Conservation (phyloP, 2,329 filamentous ascomycete species). For the Cladophialophora yegresii region DNA sequence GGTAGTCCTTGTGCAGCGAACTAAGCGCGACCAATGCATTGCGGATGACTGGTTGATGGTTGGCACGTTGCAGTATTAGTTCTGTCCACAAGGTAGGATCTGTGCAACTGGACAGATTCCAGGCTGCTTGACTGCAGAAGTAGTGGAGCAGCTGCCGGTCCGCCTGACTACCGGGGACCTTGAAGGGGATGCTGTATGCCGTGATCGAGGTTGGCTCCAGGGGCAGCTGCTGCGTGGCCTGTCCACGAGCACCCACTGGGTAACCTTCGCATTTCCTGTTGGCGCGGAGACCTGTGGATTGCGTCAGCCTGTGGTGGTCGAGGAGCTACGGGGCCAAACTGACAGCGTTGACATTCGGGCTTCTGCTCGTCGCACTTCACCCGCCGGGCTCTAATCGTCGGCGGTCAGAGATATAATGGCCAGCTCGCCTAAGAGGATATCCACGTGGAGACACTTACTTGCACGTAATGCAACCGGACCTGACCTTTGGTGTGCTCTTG, state of each 20-base stretch:
- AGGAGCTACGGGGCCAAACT: neutral
- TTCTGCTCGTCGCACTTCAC: conserved; percentile 38
- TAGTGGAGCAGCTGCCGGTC: conserved; percentile 49
- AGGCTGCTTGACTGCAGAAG: conserved; percentile 62
- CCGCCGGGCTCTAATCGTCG: conserved; percentile 11
- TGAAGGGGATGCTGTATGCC: conserved; percentile 25
- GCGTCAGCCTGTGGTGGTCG: neutral
- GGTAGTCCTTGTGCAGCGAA: conserved; percentile 59
- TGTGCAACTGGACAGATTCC: conserved; percentile 66
- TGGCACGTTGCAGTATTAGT: conserved; percentile 64
- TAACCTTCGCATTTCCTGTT: conserved; percentile 64
- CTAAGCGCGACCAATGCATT: conserved; percentile 67
- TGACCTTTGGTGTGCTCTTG: conserved; percentile 27
- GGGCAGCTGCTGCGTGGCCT: conserved; percentile 40
- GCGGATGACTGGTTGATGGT: conserved; percentile 61
- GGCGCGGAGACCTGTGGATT: conserved; percentile 46
- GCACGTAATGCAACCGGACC: conserved; percentile 30
- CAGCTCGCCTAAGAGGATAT: neutral
- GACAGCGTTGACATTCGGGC: conserved; percentile 52
- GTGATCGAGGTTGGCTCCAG: conserved; percentile 15
- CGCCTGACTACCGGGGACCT: conserved; percentile 22
- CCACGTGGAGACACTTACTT: conserved; percentile 23
- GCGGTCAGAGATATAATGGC: neutral
- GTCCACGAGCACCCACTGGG: neutral
- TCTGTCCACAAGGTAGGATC: conserved; percentile 67